Conservation (phyloP, 768 basidiomycete species). For the Trametes maxima region DNA sequence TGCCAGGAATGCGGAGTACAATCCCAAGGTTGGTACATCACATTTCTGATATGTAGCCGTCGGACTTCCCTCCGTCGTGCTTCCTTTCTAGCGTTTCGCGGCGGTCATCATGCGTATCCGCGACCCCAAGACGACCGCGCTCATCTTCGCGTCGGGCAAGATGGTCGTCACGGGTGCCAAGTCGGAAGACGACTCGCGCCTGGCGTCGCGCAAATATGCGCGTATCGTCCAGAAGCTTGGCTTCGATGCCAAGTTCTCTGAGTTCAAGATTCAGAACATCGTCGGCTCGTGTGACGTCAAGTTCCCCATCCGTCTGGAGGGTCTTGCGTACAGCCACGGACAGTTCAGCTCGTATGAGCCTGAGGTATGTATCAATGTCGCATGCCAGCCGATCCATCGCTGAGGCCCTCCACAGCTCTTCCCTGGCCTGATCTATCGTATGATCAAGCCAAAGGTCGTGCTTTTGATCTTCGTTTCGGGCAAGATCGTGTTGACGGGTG, state of each 20-base stretch:
- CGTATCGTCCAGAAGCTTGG: constrained; percentile 99
- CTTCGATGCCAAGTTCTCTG: constrained; percentile 98
- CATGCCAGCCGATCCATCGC: neutral
- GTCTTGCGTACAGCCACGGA: constrained; percentile 96
- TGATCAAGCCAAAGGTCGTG: constrained; percentile 99
- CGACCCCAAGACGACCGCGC: constrained; percentile 98
- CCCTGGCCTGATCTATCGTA: constrained; percentile 98
- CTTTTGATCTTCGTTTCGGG: constrained; percentile 98
- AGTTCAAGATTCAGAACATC: constrained; percentile 99
- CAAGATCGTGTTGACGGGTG: constrained; percentile 98
- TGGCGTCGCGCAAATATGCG: constrained; percentile 98
- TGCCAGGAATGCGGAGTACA: constrained; percentile 98
- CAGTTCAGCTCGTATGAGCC: constrained; percentile 98
- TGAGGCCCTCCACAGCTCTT: constrained; percentile 65
- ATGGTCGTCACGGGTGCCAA: constrained; percentile 99
- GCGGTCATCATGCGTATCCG: constrained; percentile 99
- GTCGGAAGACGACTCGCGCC: constrained; percentile 95
- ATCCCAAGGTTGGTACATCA: constrained; percentile 91
- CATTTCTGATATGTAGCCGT: constrained; percentile 48
- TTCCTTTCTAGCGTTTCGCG: constrained; percentile 91
- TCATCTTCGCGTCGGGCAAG: constrained; percentile 99
- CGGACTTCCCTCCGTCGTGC: constrained; percentile 63
- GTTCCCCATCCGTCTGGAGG: constrained; percentile 97
- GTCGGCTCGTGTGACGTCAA: constrained; percentile 98
- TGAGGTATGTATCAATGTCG: constrained; percentile 61